phyloP scores from a whole-genome alignment of 1,284 basidiomycete species.

The Anthracocystis walkeri region DNA sequence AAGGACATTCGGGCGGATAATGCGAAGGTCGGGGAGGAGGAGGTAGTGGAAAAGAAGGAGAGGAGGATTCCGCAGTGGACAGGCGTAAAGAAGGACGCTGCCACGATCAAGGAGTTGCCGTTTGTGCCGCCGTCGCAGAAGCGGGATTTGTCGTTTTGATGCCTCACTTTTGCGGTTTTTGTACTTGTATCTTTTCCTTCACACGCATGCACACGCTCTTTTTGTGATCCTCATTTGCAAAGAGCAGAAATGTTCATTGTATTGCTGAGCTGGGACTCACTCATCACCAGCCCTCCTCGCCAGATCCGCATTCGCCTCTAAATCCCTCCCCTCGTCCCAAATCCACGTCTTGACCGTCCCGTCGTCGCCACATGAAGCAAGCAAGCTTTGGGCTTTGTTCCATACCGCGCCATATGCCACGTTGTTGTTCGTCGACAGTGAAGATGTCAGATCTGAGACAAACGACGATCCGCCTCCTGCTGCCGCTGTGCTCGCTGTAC shows the following conservation, averaged over 20 bases:
- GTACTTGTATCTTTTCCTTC: conserved; percentile 27
- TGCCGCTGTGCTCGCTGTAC: neutral
- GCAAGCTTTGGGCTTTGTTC: conserved; percentile 68
- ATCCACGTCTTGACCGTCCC: conserved; percentile 71
- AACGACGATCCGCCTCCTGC: conserved; percentile 1
- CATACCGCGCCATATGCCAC: conserved; percentile 71
- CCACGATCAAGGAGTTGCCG: conserved; percentile 33
- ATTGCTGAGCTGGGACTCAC: neutral
- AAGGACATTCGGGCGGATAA: conserved; percentile 39
- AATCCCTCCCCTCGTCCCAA: conserved; percentile 54
- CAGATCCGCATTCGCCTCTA: conserved; percentile 34
- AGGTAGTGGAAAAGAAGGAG: conserved; percentile 12
- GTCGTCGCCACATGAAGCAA: conserved; percentile 72
- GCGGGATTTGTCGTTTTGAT: conserved; percentile 38
- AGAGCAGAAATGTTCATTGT: neutral
- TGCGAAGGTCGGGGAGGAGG: conserved; percentile 9
- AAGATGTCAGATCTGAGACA: conserved; percentile 27
- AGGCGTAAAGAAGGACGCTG: conserved; percentile 40
- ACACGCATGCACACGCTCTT: conserved; percentile 9
- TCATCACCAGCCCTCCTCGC: conserved; percentile 26
- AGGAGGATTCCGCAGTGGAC: conserved; percentile 59
- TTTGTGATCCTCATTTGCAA: neutral
- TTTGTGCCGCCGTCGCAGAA: conserved; percentile 23
- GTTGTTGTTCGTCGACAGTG: conserved; percentile 50
- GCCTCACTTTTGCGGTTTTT: conserved; percentile 6